Evolutionary conservation across 352 stramenopile species (phyloP), one percentile per base, ranked within the genome.

Genomic region (Aphanomyces euteiches): DNA sequence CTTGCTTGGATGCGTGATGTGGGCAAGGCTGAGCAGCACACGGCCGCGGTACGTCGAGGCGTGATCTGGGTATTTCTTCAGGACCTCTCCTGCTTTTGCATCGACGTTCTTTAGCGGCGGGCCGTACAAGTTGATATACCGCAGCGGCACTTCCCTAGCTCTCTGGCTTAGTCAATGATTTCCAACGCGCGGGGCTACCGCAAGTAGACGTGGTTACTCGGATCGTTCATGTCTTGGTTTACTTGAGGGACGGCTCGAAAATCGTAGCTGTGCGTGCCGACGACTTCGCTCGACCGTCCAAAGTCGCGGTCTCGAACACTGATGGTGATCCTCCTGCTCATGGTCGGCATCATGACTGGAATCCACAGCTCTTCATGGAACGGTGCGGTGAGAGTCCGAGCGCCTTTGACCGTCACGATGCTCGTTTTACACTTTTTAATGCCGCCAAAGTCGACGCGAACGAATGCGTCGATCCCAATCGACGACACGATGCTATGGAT

Each of bases 311-410:
- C 90, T 80, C 85, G 95, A 1, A 97, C 57, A 0, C 82, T 92
- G 5, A 96, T 73, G 0, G 70, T 69, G n/a, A 96, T 90, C 41
- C 82, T 75, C 4, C 85, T 75, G 21, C 78, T 90, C 12, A 96
- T 78, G 10, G 84, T 94, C 4, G 87, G 89, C 7, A 82, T 61
- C 19, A 88, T 78, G 34, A 96, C 87, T 2, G 90, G 90, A 15
- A 97, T 80, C 90, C 90, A 97, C 6, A 97, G 47, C 66, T 95
- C 84, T 56, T 95, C 87, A 6, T 88, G 73, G 54, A 93, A 90
- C 53, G 86, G 83, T 0, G 82, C 79, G 7, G 79, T 40, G 7
- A 93, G 72, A 34, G 82, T 78, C 1, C 73, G 64, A 5, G 59
- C 58, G 2, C 83, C 85, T 75, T 90, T 90, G 36, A 90, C 78